Conservation (phyloP, 116 monocot species). For the Trichopus zeylanicus region DNA sequence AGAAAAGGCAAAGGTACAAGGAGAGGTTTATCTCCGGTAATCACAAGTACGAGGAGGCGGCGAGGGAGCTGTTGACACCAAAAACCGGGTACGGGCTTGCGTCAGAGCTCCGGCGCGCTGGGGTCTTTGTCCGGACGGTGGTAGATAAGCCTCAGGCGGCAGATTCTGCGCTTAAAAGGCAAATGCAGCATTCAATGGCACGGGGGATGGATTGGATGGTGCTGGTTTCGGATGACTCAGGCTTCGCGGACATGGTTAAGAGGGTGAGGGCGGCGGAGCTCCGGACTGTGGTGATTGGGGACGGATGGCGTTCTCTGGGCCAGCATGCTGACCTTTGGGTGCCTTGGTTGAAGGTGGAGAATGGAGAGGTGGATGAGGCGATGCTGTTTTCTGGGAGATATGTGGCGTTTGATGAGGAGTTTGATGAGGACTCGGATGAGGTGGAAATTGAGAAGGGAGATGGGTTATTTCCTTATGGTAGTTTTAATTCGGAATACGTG, state of each 20-base stretch:
- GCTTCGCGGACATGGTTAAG: constrained; percentile 63
- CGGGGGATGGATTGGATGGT: constrained; percentile 80
- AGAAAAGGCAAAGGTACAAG: constrained; percentile 55
- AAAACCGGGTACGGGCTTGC: constrained; percentile 84
- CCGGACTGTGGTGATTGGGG: constrained; percentile 81
- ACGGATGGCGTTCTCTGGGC: constrained; percentile 47
- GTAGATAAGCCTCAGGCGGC: constrained; percentile 90
- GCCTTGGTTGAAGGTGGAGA: constrained; percentile 80
- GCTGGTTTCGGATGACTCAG: constrained; percentile 88
- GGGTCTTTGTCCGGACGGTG: constrained; percentile 78
- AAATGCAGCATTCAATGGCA: constrained; percentile 68
- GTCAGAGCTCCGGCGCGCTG: constrained; percentile 69
- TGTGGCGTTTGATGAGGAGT: neutral
- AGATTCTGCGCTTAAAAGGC: constrained; percentile 69
- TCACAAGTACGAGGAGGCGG: constrained; percentile 74
- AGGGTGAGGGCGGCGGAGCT: constrained; percentile 55
- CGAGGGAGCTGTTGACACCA: constrained; percentile 48
- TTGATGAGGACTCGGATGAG: too few species aligned
- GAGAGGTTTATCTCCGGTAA: constrained; percentile 57
- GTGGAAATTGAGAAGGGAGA: too few species aligned
- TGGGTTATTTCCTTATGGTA: too few species aligned
- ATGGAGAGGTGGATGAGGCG: constrained; percentile 60
- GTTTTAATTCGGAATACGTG: too few species aligned
- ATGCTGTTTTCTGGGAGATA: constrained; percentile 16
- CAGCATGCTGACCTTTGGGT: constrained; percentile 73